Evolutionary conservation across 2,329 filamentous ascomycete genomes (phyloP).

Genomic region (Sclerotinia subarctica): DNA sequence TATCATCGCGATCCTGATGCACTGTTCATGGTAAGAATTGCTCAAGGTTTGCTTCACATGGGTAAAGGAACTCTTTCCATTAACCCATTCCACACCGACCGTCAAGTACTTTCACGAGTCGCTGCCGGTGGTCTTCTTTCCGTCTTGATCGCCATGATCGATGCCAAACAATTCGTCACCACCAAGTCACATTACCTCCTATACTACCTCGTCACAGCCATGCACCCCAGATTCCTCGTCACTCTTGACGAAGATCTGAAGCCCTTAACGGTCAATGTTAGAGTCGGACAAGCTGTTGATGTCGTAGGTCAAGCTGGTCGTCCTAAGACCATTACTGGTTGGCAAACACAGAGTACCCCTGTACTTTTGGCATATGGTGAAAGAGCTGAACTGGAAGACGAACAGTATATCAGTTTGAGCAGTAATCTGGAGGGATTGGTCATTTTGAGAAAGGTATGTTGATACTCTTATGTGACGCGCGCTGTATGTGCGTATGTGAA

Average conservation of each 20-base stretch:
- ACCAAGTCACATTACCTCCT: slow-evolving; percentile 80
- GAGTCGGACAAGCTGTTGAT: slow-evolving; percentile 96
- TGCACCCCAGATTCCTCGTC: slow-evolving; percentile 94
- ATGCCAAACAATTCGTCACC: slow-evolving; percentile 80
- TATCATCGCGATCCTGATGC: slow-evolving; percentile 96
- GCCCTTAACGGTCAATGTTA: slow-evolving; percentile 91
- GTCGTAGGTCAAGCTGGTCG: slow-evolving; percentile 95
- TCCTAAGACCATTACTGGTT: slow-evolving; percentile 98
- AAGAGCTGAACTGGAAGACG: slow-evolving; percentile 93
- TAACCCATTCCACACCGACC: slow-evolving; percentile 98
- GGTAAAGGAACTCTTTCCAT: slow-evolving; percentile 96
- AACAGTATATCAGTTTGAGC: slow-evolving; percentile 91
- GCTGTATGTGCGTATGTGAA: background rate
- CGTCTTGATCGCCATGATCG: slow-evolving; percentile 89
- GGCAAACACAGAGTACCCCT: slow-evolving; percentile 99
- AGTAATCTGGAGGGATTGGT: slow-evolving; percentile 91
- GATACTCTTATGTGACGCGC: background rate
- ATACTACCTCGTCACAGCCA: slow-evolving; percentile 94
- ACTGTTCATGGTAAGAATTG: slow-evolving; percentile 98
- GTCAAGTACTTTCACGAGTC: slow-evolving; percentile 90
- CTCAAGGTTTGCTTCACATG: slow-evolving; percentile 96
- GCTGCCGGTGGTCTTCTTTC: slow-evolving; percentile 85
- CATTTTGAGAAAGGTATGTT: slow-evolving; percentile 88
- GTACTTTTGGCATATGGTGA: slow-evolving; percentile 93
- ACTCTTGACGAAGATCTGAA: slow-evolving; percentile 93